phyloP scores from a whole-genome alignment of 805 yeast species.

The Pichia californica region DNA sequence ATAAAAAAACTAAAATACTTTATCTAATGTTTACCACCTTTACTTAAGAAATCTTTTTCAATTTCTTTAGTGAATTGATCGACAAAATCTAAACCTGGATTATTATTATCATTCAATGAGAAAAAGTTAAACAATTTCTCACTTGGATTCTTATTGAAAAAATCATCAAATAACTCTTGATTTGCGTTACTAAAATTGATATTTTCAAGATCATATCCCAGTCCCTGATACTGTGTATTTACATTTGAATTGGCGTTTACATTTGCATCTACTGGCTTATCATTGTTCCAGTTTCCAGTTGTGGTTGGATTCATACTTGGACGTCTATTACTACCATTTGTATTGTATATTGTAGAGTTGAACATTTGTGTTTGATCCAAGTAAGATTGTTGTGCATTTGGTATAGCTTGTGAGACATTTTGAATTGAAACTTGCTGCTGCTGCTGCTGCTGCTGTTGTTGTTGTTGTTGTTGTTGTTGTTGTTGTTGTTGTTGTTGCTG shows the following conservation, averaged over 20 bases:
- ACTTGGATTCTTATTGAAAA: constrained; percentile 29
- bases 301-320: no score
- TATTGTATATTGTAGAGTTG: no score
- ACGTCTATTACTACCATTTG: no score
- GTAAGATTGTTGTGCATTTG: no score
- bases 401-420: no score
- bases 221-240: background rate
- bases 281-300: no score
- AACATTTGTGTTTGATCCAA: no score
- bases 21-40: constrained; percentile 17
- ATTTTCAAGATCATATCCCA: background rate
- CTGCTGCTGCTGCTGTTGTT: no score
- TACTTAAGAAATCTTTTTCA: constrained; percentile 51
- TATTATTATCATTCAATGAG: constrained; percentile 34
- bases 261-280: no score
- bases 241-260: background rate
- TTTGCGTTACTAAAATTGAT: constrained; percentile 16
- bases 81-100: constrained; percentile 52
- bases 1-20: background rate
- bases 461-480: no score
- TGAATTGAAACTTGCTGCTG: no score
- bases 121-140: constrained; percentile 45
- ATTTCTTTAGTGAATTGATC: constrained; percentile 80
- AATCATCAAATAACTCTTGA: constrained; percentile 29
- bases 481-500: no score